Percentiles rank a stretch among this genome's conserved stretches.
Conservation (phyloP, 495 filamentous ascomycete species). For the Hypoxylon lenormandii region DNA sequence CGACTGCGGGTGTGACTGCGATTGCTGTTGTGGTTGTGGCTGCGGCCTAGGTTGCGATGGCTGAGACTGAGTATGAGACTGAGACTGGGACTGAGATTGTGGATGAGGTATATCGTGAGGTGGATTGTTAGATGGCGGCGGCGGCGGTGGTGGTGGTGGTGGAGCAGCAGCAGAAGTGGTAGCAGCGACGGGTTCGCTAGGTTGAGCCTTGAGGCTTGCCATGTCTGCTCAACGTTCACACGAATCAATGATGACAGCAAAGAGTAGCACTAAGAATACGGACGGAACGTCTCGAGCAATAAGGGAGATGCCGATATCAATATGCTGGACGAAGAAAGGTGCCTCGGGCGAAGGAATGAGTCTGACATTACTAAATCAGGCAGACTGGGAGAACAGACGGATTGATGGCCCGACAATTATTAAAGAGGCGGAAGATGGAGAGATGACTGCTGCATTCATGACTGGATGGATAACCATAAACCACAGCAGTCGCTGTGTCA, state of each 20-base stretch:
- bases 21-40: slow-evolving; percentile 35
- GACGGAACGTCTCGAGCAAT: slow-evolving; percentile 17
- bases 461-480: slow-evolving; percentile 38
- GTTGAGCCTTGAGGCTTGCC: slow-evolving; percentile 39
- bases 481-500: slow-evolving; percentile 35
- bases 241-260: slow-evolving; percentile 5
- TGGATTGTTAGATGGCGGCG: not conserved
- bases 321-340: slow-evolving; percentile 16
- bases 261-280: slow-evolving; percentile 1
- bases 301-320: slow-evolving; percentile 9
- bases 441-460: slow-evolving; percentile 31
- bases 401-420: slow-evolving; percentile 24
- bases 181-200: slow-evolving; percentile 35
- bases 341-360: slow-evolving; percentile 18
- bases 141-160: slow-evolving; percentile 16
- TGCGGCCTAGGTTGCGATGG: slow-evolving; percentile 17
- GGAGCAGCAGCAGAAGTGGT: slow-evolving; percentile 22
- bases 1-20: slow-evolving; percentile 22
- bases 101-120: slow-evolving; percentile 2
- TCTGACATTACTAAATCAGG: slow-evolving; percentile 31
- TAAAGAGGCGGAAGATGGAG: slow-evolving; percentile 20
- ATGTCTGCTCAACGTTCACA: slow-evolving; percentile 31
- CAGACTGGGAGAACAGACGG: slow-evolving; percentile 15
- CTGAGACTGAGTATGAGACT: slow-evolving; percentile 12
- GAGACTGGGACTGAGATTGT: slow-evolving; percentile 13